These are phyloP conservation scores for Linum lewisii DNA, from an alignment of 345 rosid species.

Conservation along the genomic window DNA sequence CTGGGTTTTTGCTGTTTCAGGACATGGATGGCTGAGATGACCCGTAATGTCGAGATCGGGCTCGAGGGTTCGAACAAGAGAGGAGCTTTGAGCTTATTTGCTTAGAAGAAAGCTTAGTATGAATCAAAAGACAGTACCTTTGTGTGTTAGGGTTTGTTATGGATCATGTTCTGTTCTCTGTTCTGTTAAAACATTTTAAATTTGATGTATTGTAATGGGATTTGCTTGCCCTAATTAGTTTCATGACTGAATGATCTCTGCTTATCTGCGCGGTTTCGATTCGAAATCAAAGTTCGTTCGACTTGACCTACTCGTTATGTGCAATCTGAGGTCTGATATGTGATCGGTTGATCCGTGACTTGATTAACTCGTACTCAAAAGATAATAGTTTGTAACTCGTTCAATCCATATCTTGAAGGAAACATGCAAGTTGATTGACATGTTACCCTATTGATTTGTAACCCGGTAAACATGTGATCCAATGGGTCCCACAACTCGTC, in stretches of 20 bases:
- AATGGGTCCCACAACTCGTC: no score
- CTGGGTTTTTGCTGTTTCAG: constrained; percentile 28
- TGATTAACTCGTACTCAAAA: no score
- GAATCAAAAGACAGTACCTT: neutral
- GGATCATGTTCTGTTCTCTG: neutral
- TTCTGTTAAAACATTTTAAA: constrained; percentile 8
- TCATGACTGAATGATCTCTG: neutral
- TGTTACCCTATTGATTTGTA: no score
- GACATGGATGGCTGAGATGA: constrained; percentile 51
- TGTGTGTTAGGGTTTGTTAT: constrained; percentile 1
- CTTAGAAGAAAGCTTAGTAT: constrained; percentile 15
- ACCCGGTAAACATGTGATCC: no score
- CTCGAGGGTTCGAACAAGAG: constrained; percentile 51
- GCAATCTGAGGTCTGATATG: no score
- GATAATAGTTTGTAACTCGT: no score
- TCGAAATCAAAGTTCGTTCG: no score
- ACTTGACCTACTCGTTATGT: no score
- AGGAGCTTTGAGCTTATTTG: constrained; percentile 70
- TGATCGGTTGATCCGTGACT: no score
- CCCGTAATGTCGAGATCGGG: constrained; percentile 42
- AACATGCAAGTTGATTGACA: no score
- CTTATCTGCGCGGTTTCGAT: no score
- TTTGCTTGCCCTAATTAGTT: neutral
- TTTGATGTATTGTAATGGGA: constrained; percentile 1
- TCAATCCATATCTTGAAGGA: no score